phyloP scores from a whole-genome alignment of 2,329 filamentous ascomycete species.

The Aspergillus sp. region DNA sequence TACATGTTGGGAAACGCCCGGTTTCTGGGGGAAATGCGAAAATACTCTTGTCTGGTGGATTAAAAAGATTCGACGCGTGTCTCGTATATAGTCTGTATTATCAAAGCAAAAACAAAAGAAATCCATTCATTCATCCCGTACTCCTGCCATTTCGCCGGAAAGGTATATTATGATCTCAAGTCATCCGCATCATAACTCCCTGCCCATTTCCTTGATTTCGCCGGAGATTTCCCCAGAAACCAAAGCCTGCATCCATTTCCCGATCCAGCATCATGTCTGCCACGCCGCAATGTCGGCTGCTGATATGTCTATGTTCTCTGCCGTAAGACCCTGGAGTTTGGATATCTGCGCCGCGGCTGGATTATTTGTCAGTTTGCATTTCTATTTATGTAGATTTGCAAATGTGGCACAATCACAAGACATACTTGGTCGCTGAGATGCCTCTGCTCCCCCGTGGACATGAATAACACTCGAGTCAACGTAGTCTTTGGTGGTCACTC shows the following conservation, averaged over 20 bases:
- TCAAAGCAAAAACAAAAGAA: too few species aligned
- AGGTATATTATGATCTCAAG: too few species aligned
- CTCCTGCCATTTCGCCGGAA: too few species aligned
- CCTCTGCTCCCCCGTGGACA: slow-evolving; percentile 21
- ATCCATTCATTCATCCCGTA: too few species aligned
- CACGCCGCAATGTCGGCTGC: slow-evolving; percentile 25
- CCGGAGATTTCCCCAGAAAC: slow-evolving; percentile 6
- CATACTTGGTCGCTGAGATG: slow-evolving; percentile 25
- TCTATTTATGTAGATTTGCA: not conserved
- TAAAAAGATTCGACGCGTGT: too few species aligned
- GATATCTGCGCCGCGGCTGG: slow-evolving; percentile 20
- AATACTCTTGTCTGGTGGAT: too few species aligned
- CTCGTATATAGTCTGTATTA: too few species aligned
- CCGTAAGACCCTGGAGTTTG: slow-evolving; percentile 19
- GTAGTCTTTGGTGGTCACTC: slow-evolving; percentile 24
- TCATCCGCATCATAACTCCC: too few species aligned
- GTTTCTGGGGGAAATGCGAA: too few species aligned
- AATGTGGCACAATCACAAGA: slow-evolving; percentile 2
- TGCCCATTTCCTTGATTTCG: not conserved
- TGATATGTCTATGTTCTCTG: slow-evolving; percentile 28
- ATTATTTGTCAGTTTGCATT: slow-evolving; percentile 9
- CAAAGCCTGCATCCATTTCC: not conserved
- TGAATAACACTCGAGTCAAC: slow-evolving; percentile 25
- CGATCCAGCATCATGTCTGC: slow-evolving; percentile 9
- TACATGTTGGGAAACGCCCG: slow-evolving; percentile 24